phyloP scores from a whole-genome alignment of 768 basidiomycete species.

The Dioszegia crocea region DNA sequence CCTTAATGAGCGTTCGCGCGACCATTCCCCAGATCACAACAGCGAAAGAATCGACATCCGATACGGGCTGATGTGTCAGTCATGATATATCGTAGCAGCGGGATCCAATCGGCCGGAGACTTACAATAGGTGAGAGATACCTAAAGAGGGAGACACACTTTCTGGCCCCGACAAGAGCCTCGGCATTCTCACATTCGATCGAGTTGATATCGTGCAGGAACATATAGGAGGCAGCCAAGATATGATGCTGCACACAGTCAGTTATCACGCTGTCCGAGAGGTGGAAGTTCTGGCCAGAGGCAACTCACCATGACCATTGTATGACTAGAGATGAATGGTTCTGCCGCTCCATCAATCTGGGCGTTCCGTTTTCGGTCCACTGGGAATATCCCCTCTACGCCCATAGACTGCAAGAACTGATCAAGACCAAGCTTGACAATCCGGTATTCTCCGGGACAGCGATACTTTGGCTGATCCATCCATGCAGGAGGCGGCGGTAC shows the following conservation, averaged over 20 bases:
- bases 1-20: constrained; percentile 31
- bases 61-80: constrained; percentile 18
- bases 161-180: constrained; percentile 28
- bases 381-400: constrained; percentile 34
- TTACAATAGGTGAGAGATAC: constrained; percentile 25
- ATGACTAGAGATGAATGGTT: constrained; percentile 21
- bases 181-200: constrained; percentile 32
- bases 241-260: constrained; percentile 26
- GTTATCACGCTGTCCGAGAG: neutral
- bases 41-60: constrained; percentile 33
- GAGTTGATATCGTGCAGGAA: constrained; percentile 41
- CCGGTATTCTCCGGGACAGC: constrained; percentile 25
- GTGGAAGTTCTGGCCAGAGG: too few relatives aligned
- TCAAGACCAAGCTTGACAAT: constrained; percentile 30
- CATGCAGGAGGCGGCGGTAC: constrained; percentile 17
- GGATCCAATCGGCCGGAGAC: too few relatives aligned
- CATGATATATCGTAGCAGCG: neutral
- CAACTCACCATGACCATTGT: constrained; percentile 29
- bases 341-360: constrained; percentile 15
- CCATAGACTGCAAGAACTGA: constrained; percentile 21
- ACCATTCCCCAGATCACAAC: constrained; percentile 39
- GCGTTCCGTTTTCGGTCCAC: constrained; percentile 22
- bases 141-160: constrained; percentile 23
- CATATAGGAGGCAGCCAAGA: constrained; percentile 29
- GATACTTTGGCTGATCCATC: constrained; percentile 36